Evolutionary conservation across 139 green algal species (phyloP), one percentile per base, ranked within the genome.

Genomic region (Astrephomene gubernaculifera): DNA sequence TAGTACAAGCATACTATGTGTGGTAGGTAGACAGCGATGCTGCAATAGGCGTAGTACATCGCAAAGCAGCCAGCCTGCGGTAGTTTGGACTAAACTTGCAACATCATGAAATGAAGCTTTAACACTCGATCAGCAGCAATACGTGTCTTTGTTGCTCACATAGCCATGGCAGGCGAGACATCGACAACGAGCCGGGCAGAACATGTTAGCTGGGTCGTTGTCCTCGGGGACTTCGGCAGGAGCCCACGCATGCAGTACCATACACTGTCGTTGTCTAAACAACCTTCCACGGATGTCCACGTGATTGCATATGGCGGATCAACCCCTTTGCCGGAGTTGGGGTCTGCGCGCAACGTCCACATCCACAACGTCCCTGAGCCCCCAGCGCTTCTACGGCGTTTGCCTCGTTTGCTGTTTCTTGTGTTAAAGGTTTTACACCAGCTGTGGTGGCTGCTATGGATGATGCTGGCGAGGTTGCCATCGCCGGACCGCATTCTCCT

Each of bases 181-280:
- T 43, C 31, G 17, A 44, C 64, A 27, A 71, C 14, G 2, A 12
- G 31, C 17, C 64, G 33, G 14, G 31, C 64, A 1, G n/a, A 21
- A 5, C 71, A 49, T 65, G 60, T 83, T 33, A 68, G 79, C 17
- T 98, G 95, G 95, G 93, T 99, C 2, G 92, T 99, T 29, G 97
- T 99, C 10, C 91, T 99, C 6, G 97, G 97, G 43, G 97, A 99
- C 68, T 95, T 99, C 79, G 97, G 97, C 8, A 87, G 97, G 22
- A 98, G 95, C 81, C 97, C 97, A 0, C 89, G 97, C 4, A 99
- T 99, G 97, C 94, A 98, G 86, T 98, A 98, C 81, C 97, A 99
- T 84, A 87, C 97, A 4, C 49, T 95, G 0, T 98, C 96, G 0
- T 82, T 99, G 0, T 90, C 90, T 31, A 72, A 93, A 9, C 88